These are phyloP conservation scores for Batrachochytrium dendrobatidis DNA, from an alignment of 371 early-diverging fungal genomes.

Conservation along the genomic window DNA sequence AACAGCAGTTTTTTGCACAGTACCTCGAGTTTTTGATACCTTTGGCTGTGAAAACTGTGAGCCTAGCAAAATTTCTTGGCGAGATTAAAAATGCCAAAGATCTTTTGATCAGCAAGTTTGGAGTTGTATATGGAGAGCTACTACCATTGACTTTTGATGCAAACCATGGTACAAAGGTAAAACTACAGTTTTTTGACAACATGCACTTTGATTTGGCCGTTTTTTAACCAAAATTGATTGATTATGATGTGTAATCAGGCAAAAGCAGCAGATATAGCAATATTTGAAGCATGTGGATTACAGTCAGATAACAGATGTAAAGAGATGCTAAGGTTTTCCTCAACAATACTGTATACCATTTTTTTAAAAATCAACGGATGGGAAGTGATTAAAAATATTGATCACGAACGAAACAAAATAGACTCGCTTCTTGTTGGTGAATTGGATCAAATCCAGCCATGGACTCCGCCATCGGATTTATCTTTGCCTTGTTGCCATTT, in stretches of 20 bases:
- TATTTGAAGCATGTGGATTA: background rate
- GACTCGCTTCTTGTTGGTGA: no score
- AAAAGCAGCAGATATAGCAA: background rate
- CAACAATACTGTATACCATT: background rate
- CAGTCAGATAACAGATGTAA: background rate
- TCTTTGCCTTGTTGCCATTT: background rate
- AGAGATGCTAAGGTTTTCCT: background rate
- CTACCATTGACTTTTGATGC: slow-evolving; percentile 2
- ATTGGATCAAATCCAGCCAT: background rate
- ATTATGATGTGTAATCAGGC: background rate
- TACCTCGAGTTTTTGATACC: background rate
- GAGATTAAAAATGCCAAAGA: background rate
- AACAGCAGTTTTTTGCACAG: background rate
- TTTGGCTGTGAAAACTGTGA: background rate
- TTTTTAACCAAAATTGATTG: background rate
- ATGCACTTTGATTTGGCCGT: background rate
- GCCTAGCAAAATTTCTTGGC: background rate
- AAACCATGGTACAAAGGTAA: background rate
- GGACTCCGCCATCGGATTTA: background rate
- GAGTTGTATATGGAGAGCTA: background rate
- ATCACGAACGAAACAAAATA: background rate
- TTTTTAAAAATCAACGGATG: background rate
- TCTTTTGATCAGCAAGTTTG: background rate
- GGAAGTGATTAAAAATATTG: background rate
- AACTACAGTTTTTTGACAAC: background rate